Base-by-base conservation (phyloP, 129 eudicot species). In the Chrysanthemum seticuspe region DNA sequence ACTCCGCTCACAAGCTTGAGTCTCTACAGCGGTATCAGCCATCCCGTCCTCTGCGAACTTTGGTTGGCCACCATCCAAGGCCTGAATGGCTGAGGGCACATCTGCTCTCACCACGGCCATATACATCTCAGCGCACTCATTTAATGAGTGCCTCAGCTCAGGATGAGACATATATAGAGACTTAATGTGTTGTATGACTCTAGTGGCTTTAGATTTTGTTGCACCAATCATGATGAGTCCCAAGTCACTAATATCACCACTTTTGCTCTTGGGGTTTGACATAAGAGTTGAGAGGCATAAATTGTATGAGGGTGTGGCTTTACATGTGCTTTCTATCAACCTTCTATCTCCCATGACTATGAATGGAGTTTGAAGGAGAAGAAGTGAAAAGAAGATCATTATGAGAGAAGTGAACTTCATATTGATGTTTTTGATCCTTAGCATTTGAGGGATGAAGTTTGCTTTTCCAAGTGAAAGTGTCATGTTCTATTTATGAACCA, bases 21-120 rank as follows among this genome's bases (percentile, higher is more conserved):
- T 85, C 72, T 85, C 90, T 11, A 79, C 65, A 3, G 78, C 81
- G n/a, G 84, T 56, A 54, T 85, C 90, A 47, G 83, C 81, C 90
- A 88, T 83, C 50, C 85, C 90, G 14, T 75, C 75, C 54, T 85
- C 95, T 0, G 86, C 95, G 65, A 80, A 85, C 70, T 88, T 88
- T 0, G 95, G 95, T 10, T 80, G 80, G 4, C 90, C 88, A 25
- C 82, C 81, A 27, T 47, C 76, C 59, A 85, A 68, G 1, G 81
- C 88, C 60, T 78, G 80, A 11, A 62, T 29, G 4, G 95, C 88
- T 13, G 68, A 73, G 14, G 82, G 79, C 56, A 88, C 74, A 70
- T 78, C 88, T 14, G 71, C 79, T 21, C 12, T 59, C 67, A 88
- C 47, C 40, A 85, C 86, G 0, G 79, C 83, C 2, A 75, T 19